Evolutionary conservation across 2,329 filamentous ascomycete genomes (phyloP), one percentile per base, ranked within the genome.

Genomic region (Neofusicoccum laricinum): DNA sequence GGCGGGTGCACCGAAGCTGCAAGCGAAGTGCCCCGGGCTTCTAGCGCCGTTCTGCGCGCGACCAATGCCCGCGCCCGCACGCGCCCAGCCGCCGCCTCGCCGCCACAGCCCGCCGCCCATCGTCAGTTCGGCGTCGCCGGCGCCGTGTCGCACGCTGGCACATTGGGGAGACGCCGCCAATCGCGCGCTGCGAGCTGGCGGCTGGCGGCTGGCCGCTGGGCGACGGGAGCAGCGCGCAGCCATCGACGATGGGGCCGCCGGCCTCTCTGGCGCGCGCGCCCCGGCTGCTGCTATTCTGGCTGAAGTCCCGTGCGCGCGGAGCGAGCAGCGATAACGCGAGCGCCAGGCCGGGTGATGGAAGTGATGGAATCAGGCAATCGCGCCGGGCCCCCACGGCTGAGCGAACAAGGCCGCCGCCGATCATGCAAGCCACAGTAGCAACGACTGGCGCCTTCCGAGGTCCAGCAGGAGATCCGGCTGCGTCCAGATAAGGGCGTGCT

Each of bases 341-440:
- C 53, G 38, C 5, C 38, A 58, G 53, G 53, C 53, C 53, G 21
- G 38, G 14, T 58, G 53, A 58, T 58, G 53, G 53, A 58, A 58
- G 14, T 58, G 53, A 58, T 58, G 53, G 53, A 58, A 58, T 58
- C 53, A 58, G 53, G 53, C 53, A 58, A 45, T 43, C 17, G 34
- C 58, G 43, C 58, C 46, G 43, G 15, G 36, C 17, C 41, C 40
- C 55, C 55, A 59, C 53, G 53, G 53, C 53, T 14, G 14, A 32
- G 34, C 10, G 53, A 36, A 34, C 21, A 40, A 34, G 40, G 17
- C 36, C 19, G 34, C 57, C 57, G 57, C 12, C 57, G 58, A 61
- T 61, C 58, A 61, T 61, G 58, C 58, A 61, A 50, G 58, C 58
- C 58, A 61, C 58, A 61, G 34, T 49, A 43, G 53, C 40, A 58